Evolutionary conservation across 768 basidiomycete species (phyloP), one percentile per base, ranked within the genome.

Genomic region (Macrolepiota fuliginosa): DNA sequence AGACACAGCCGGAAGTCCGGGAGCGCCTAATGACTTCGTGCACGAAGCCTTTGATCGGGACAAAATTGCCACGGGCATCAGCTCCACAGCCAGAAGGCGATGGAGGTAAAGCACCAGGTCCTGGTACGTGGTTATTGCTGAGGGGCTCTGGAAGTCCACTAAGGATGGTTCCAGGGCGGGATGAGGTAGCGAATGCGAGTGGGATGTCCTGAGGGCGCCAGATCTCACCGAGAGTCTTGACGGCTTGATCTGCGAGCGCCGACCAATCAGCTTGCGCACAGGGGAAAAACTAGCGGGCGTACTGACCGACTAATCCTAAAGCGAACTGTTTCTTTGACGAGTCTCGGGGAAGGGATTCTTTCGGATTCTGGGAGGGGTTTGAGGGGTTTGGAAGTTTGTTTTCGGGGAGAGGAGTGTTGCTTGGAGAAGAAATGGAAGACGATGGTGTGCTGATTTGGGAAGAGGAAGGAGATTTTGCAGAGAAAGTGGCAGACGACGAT

Each of bases 21-120:
- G 92, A 94, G 39, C 94, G 89, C 55, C 91, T 83, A 13, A 96
- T 81, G 7, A 95, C 90, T 74, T 96, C 93, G 70, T 92, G 90
- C 29, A 96, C 91, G 67, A 96, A 96, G 4, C 82, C 79, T 65
- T 83, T 87, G 64, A 92, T 81, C 7, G 90, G 87, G 7, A 85
- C 75, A 17, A 85, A 70, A 51, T 79, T 77, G 64, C 70, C 65
- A 55, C 73, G 76, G 24, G 72, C 69, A 40, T 69, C 68, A 39
- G 64, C 37, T 59, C 65, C 55, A 65, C 62, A 40, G 36, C 42
- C 50, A 24, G 63, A 61, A 2, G 66, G 71, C 22, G 65, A 50
- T 36, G 62, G 37, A 25, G 63, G 40, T 22, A 54, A 53, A 35
- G 64, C 19, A 40, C 64, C 19, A 22, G 53, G 45, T 53, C 32